Conservation (phyloP, 345 rosid species). For the Boechera divaricarpa region DNA sequence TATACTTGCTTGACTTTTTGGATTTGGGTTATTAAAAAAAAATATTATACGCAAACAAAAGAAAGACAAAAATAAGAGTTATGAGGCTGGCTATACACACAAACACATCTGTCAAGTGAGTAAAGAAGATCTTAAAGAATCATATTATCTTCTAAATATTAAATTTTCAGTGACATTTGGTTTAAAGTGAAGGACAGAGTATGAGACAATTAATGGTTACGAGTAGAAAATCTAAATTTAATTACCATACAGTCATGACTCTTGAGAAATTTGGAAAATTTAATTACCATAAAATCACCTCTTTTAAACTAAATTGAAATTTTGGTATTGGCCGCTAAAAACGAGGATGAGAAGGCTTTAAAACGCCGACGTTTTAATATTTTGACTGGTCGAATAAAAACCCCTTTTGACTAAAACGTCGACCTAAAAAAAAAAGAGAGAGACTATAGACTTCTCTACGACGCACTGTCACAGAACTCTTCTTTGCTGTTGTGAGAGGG, state of each 20-base stretch:
- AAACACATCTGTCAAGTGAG: constrained; percentile 42
- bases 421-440: constrained; percentile 34
- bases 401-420: constrained; percentile 28
- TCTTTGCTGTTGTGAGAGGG: constrained; percentile 14
- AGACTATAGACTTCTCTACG: constrained; percentile 36
- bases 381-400: constrained; percentile 30
- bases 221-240: background rate
- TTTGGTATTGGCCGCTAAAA: constrained; percentile 42
- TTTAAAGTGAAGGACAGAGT: background rate
- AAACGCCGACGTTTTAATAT: constrained; percentile 16
- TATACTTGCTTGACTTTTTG: background rate
- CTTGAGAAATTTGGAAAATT: background rate
- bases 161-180: background rate
- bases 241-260: background rate
- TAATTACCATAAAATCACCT: constrained; percentile 39
- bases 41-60: background rate
- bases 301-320: constrained; percentile 24
- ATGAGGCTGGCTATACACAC: constrained; percentile 34
- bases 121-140: constrained; percentile 25
- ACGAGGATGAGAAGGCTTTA: background rate
- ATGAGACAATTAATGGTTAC: constrained; percentile 9
- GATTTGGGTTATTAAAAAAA: background rate
- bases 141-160: background rate
- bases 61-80: constrained; percentile 13
- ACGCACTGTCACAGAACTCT: constrained; percentile 36